Evolutionary conservation across 768 basidiomycete genomes (phyloP).

Genomic region (Chiua virens): DNA sequence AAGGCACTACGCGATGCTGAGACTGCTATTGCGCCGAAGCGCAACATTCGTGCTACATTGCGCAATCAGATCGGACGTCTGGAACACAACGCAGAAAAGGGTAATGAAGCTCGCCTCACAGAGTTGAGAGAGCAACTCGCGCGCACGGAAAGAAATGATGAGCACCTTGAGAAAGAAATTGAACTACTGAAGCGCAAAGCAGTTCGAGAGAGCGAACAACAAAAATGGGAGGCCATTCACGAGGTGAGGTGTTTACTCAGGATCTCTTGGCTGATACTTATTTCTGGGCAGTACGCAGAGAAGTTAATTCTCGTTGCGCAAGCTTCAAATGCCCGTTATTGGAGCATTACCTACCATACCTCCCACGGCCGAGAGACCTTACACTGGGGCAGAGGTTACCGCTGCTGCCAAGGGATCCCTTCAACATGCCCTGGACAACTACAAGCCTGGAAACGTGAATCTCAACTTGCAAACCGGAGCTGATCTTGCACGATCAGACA

Average conservation of each 20-base stretch:
- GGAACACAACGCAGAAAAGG: conserved; percentile 66
- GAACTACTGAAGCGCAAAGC: conserved; percentile 75
- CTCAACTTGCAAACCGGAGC: conserved; percentile 46
- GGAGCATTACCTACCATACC: conserved; percentile 66
- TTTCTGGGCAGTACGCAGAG: conserved; percentile 63
- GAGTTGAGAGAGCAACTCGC: conserved; percentile 72
- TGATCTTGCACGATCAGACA: conserved; percentile 69
- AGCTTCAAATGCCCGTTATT: conserved; percentile 62
- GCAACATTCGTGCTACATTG: conserved; percentile 57
- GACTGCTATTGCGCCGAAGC: conserved; percentile 54
- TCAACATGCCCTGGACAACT: conserved; percentile 77
- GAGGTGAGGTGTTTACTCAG: conserved; percentile 50
- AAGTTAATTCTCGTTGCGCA: conserved; percentile 75
- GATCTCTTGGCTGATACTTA: background rate
- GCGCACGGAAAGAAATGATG: conserved; percentile 64
- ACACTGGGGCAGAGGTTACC: conserved; percentile 61
- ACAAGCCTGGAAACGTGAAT: conserved; percentile 63
- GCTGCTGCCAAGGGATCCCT: conserved; percentile 71
- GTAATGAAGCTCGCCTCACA: conserved; percentile 62
- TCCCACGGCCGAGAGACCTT: conserved; percentile 54
- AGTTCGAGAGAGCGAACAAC: conserved; percentile 67
- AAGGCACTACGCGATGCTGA: conserved; percentile 78
- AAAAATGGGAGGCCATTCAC: conserved; percentile 79
- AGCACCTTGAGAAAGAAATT: conserved; percentile 65
- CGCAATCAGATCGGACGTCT: conserved; percentile 61